phyloP scores from a whole-genome alignment of 2,329 filamentous ascomycete species.

The Diplodia mutila region DNA sequence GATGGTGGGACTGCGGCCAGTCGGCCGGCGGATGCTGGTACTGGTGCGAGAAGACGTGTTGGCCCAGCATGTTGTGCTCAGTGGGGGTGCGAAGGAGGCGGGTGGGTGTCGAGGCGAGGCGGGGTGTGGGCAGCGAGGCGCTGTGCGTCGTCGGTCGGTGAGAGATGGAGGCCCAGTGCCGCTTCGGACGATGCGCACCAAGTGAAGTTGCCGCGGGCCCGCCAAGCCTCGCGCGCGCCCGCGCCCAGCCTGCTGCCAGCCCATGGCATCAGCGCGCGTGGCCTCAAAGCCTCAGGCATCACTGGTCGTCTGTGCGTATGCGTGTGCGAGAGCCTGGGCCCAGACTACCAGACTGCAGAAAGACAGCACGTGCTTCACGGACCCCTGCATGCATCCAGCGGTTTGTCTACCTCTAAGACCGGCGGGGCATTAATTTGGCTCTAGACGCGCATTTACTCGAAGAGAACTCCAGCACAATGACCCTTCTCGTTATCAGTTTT shows the following conservation, averaged over 20 bases:
- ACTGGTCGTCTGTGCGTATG: neutral
- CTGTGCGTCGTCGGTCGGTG: slow-evolving; percentile 17
- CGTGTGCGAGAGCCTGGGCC: neutral
- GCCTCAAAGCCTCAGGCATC: slow-evolving; percentile 8
- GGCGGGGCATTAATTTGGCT: slow-evolving; percentile 14
- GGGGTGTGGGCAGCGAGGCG: slow-evolving; percentile 3
- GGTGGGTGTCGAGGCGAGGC: slow-evolving; percentile 15
- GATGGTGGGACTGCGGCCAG: slow-evolving; percentile 54
- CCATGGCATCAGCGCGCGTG: slow-evolving; percentile 11
- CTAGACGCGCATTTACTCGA: slow-evolving; percentile 4
- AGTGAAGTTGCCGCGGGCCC: slow-evolving; percentile 10
- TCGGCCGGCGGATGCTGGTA: slow-evolving; percentile 57
- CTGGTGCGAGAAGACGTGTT: slow-evolving; percentile 66
- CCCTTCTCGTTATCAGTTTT: slow-evolving; percentile 16
- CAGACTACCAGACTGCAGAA: neutral
- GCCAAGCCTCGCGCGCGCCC: slow-evolving; percentile 6
- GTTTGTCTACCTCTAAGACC: slow-evolving; percentile 11
- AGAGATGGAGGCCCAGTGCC: slow-evolving; percentile 10
- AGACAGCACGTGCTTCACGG: slow-evolving; percentile 3
- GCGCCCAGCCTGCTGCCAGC: neutral
- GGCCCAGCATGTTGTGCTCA: slow-evolving; percentile 49
- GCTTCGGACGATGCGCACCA: slow-evolving; percentile 2
- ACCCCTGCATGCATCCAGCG: neutral
- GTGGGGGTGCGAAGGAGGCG: slow-evolving; percentile 22
- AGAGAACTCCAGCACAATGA: slow-evolving; percentile 18